Percentiles rank a stretch among this genome's conserved stretches.
phyloP scores from a whole-genome alignment of 371 early-diverging fungal species.

The Mucor circinelloides region DNA sequence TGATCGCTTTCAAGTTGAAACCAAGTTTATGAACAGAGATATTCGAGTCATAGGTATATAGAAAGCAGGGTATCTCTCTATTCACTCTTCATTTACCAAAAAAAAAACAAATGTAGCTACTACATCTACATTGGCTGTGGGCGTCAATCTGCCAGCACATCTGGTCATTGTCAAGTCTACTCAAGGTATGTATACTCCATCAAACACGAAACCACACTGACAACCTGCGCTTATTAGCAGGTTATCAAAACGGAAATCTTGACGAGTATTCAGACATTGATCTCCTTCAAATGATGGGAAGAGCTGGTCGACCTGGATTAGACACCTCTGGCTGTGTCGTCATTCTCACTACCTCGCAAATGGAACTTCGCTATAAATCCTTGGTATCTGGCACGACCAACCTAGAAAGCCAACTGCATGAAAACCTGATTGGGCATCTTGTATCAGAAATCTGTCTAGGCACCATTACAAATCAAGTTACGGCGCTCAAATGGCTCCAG shows the following conservation, averaged over 20 bases:
- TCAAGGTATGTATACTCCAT: slow-evolving; percentile 28
- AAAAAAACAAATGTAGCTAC: slow-evolving; percentile 48
- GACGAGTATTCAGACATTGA: slow-evolving; percentile 73
- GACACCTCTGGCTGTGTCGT: slow-evolving; percentile 78
- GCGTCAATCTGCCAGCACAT: slow-evolving; percentile 93
- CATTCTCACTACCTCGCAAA: slow-evolving; percentile 70
- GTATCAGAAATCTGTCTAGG: slow-evolving; percentile 84
- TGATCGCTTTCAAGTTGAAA: slow-evolving; percentile 73
- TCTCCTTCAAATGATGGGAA: slow-evolving; percentile 90
- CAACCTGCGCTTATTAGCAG: slow-evolving; percentile 15
- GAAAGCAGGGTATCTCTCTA: neutral
- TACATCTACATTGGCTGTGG: slow-evolving; percentile 92
- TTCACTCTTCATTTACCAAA: neutral
- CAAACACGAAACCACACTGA: neutral
- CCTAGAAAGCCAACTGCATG: slow-evolving; percentile 78
- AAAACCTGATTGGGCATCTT: slow-evolving; percentile 77
- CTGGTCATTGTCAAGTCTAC: slow-evolving; percentile 84
- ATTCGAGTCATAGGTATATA: slow-evolving; percentile 70
- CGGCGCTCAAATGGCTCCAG: slow-evolving; percentile 72
- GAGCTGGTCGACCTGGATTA: slow-evolving; percentile 91
- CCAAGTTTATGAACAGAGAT: slow-evolving; percentile 55
- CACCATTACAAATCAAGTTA: slow-evolving; percentile 55
- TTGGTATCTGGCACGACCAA: slow-evolving; percentile 58
- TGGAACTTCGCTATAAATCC: slow-evolving; percentile 56
- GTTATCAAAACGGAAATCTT: slow-evolving; percentile 63